Evolutionary conservation across 1,284 basidiomycete genomes (phyloP), one percentile per base, ranked within the genome.

Genomic region (Sporisorium reilianum): DNA sequence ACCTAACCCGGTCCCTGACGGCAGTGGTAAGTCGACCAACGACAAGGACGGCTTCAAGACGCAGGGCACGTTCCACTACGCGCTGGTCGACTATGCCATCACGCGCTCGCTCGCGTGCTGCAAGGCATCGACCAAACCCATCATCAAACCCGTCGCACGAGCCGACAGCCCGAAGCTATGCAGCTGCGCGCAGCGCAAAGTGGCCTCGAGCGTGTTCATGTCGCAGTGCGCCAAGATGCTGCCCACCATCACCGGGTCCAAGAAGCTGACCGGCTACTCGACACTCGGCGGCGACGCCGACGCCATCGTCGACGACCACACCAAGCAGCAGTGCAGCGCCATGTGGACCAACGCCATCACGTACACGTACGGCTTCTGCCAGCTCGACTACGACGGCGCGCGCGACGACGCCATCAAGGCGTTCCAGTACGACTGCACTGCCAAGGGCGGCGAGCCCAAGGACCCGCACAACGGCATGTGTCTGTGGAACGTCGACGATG

Each of bases 401-500:
- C 50, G 53, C 12, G 57, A 61, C 8, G 61, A 54, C 2, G 61
- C 60, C 18, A 18, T 42, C 20, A 55, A 60, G 45, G 61, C 61
- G 2, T 74, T 74, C 26, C 11, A 44, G 8, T 55, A 25, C 10
- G 71, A 68, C 46, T 74, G 71, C 25, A 25, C 22, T 0, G 42
- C 44, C 0, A 65, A 64, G 42, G 65, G 65, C 10, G 71, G 71
- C 10, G 41, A 55, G 46, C 7, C 38, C 14, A 74, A 74, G 42
- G 50, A 64, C 0, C 50, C 58, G 2, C 65, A 68, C 26, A 38
- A 30, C 9, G 71, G 65, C 14, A 63, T 61, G 55, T 74, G 71
- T 41, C 30, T 74, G 45, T 74, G 71, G 71, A 55, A 64, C 32
- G 62, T 62, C 28, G 65, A 74, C 23, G 50, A 66, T 41, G 64